Evolutionary conservation across 2,329 filamentous ascomycete genomes (phyloP).

Genomic region (Ilyonectria sp.): DNA sequence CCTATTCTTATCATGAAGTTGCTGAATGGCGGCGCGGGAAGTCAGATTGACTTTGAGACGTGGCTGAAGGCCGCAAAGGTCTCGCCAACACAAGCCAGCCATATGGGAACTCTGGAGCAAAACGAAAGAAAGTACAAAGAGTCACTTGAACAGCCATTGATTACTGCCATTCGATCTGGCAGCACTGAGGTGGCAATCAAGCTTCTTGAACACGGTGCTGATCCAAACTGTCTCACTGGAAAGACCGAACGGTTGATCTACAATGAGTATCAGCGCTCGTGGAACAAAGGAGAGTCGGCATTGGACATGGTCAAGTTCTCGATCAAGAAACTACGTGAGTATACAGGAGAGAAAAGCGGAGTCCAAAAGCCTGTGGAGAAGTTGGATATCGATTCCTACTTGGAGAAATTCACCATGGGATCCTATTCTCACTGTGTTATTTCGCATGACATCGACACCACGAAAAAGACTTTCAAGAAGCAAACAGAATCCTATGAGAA

Average conservation of each 20-base stretch:
- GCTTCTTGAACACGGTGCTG: slow-evolving; percentile 75
- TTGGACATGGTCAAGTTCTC: slow-evolving; percentile 73
- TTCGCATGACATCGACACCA: slow-evolving; percentile 54
- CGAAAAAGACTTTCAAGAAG: slow-evolving; percentile 52
- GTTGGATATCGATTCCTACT: slow-evolving; percentile 65
- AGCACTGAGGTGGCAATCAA: slow-evolving; percentile 64
- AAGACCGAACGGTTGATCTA: slow-evolving; percentile 54
- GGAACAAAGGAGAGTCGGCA: slow-evolving; percentile 62
- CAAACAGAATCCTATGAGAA: slow-evolving; percentile 50
- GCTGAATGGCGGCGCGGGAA: slow-evolving; percentile 73
- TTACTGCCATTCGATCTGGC: slow-evolving; percentile 68
- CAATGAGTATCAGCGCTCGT: slow-evolving; percentile 50
- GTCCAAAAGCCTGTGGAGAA: slow-evolving; percentile 48
- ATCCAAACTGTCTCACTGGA: slow-evolving; percentile 73
- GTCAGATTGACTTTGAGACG: slow-evolving; percentile 73
- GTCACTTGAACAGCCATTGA: slow-evolving; percentile 74
- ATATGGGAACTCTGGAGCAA: slow-evolving; percentile 58
- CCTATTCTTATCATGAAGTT: slow-evolving; percentile 70
- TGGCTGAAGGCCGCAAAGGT: slow-evolving; percentile 73
- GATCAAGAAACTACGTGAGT: slow-evolving; percentile 65
- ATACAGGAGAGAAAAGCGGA: slow-evolving; percentile 49
- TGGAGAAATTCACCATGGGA: slow-evolving; percentile 64
- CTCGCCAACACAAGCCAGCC: slow-evolving; percentile 53
- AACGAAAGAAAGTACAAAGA: slow-evolving; percentile 66
- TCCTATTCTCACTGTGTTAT: slow-evolving; percentile 74